phyloP scores from a whole-genome alignment of 495 filamentous ascomycete species.

The Penicillium lagena region DNA sequence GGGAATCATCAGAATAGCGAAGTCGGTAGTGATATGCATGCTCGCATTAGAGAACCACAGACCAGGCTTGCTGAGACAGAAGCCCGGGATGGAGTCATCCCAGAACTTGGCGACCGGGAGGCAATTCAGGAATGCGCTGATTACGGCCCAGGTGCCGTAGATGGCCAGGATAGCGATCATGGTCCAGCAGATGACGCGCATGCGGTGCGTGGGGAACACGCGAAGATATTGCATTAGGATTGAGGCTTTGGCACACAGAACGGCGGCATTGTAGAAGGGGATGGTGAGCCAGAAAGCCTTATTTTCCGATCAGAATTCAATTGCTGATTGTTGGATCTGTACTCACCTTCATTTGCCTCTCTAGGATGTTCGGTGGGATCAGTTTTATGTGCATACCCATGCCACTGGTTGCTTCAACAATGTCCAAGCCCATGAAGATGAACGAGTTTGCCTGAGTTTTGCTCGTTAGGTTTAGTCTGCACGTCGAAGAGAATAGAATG shows the following conservation, averaged over 20 bases:
- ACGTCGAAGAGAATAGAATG: neutral
- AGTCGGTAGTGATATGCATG: constrained; percentile 47
- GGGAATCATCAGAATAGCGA: constrained; percentile 46
- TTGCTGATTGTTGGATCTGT: neutral
- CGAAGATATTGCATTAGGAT: constrained; percentile 45
- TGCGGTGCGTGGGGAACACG: constrained; percentile 34
- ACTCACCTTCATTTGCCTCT: constrained; percentile 34
- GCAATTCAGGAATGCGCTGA: constrained; percentile 40
- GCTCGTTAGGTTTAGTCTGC: neutral
- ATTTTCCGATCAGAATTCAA: neutral
- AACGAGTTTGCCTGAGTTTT: constrained; percentile 25
- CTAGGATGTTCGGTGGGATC: constrained; percentile 25
- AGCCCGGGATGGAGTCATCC: constrained; percentile 22
- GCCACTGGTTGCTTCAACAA: constrained; percentile 32
- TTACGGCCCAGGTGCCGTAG: constrained; percentile 35
- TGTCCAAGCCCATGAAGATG: constrained; percentile 34
- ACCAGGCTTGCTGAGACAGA: constrained; percentile 33
- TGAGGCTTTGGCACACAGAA: constrained; percentile 46
- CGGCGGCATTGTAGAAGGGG: constrained; percentile 41
- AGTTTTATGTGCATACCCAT: constrained; percentile 35
- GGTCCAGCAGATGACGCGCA: constrained; percentile 36
- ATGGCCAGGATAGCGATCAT: constrained; percentile 34
- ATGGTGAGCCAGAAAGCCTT: constrained; percentile 41
- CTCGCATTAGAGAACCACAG: constrained; percentile 45
- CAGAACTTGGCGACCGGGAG: constrained; percentile 42